Base-by-base conservation (phyloP, 176 grass and related monocot species). In the Typha latifolia region DNA sequence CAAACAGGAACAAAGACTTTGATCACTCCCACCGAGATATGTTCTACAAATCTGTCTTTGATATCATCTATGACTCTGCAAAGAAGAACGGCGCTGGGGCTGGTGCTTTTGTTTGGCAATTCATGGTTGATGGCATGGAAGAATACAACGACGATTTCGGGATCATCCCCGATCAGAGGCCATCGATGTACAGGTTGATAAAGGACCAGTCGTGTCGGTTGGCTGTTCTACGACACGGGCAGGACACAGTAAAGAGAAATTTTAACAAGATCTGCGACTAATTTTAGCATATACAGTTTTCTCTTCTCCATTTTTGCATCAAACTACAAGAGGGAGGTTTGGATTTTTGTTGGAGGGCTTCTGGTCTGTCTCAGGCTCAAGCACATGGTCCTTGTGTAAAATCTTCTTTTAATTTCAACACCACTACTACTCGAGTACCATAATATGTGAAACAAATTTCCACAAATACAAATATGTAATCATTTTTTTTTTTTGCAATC, bases 161-260 rank as follows among this genome's bases (percentile, higher is more conserved):
- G 16, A 68, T 99, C 61, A 75, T 99, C 59, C 86, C 94, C 57
- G 81, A 85, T 73, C 80, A 86, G 63, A 62, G 49, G 59, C 86
- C 94, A 47, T 85, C 79, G 13, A 70, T 93, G 85, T 63, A 78
- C 61, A 70, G 48, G 72, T 29, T 99, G 55, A 73, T 99, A 31
- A 99, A 74, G 89, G 73, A 80, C 67, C 89, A 93, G 67, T 99
- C 95, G 48, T 94, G 89, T 74, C 73, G 89, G 74, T 52, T 99
- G 20, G 79, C 84, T 5, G 19, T 56, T 63, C 74, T 99, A 14
- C 76, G 81, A 68, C 71, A 71, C 16, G 75, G 73, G 0, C 63
- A 19, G 4, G 31, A 56, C 31, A 70, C 72, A 69, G 66, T 71
- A 47, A 82, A 69, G 82, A 66, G 69, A 53, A 32, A 21, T 62